These are phyloP conservation scores for Irpex rosettiformis DNA, from an alignment of 1,284 basidiomycete species.

Conservation along the genomic window DNA sequence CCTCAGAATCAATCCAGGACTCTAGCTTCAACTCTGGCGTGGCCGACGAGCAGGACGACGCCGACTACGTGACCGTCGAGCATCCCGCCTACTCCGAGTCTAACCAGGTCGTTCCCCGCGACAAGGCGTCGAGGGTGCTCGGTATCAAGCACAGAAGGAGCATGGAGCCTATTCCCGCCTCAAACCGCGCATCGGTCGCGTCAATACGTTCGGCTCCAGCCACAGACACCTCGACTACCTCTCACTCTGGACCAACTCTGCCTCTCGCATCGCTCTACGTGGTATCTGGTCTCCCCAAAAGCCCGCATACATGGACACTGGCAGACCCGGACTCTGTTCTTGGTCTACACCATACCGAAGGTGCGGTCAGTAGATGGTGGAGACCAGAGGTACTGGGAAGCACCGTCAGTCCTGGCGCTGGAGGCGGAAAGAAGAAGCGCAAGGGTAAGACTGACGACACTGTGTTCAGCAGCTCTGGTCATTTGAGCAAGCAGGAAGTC, in stretches of 20 bases:
- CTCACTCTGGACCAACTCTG: conserved; percentile 54
- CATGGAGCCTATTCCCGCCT: conserved; percentile 80
- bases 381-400: conserved; percentile 90
- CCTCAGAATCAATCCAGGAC: conserved; percentile 10
- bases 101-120: conserved; percentile 22
- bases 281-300: conserved; percentile 80
- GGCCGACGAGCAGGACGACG: conserved; percentile 43
- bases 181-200: conserved; percentile 68
- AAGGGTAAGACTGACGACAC: conserved; percentile 49
- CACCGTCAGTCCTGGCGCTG: conserved; percentile 83
- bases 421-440: conserved; percentile 53
- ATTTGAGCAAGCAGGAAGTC: conserved; percentile 78
- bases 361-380: conserved; percentile 92
- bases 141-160: conserved; percentile 68
- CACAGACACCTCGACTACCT: conserved; percentile 34
- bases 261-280: conserved; percentile 82
- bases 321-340: conserved; percentile 85
- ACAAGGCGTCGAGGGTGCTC: conserved; percentile 68
- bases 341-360: conserved; percentile 82
- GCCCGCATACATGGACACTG: conserved; percentile 90
- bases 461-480: conserved; percentile 62
- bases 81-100: conserved; percentile 24
- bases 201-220: conserved; percentile 69
- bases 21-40: conserved; percentile 20
- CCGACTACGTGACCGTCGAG: conserved; percentile 63